Base-by-base conservation (phyloP, 2,329 filamentous ascomycete species). In the Diaporthe citrichinensis region DNA sequence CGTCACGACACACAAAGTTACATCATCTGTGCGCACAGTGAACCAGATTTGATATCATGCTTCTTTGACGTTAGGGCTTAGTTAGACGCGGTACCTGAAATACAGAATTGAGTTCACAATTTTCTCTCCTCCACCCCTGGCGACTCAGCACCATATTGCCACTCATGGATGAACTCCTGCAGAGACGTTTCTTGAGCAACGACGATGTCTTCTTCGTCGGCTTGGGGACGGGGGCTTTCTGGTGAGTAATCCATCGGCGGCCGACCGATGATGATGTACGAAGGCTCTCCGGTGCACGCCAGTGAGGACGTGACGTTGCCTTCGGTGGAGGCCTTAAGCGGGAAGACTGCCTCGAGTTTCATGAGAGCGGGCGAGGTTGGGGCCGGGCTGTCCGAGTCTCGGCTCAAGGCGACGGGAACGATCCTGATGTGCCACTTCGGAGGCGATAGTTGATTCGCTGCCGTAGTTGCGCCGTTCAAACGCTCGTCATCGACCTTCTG, bases 271-370 rank as follows among this genome's bases (percentile, higher is more conserved):
- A 46, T 55, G 28, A 74, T 74, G 28, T 61, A 61, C 17, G 75
- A 72, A 17, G 49, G 34, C 25, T 74, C 72, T 25, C 59, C 44
- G 9, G 31, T 61, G 15, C 39, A 59, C 9, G 12, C 4, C 12
- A 51, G 51, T 20, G 75, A 31, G 36, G 34, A 34, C 28, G 41
- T 44, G 34, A 34, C 44, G 41, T 68, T 44, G 31, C 41, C 39
- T 28, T 39, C 58, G 9, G 41, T n/a, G 12, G 65, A 51, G 25
- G 49, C 34, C 14, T 71, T 46, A 17, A 46, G 71, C 23, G 75
- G 72, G 25, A 76, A 53, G 20, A 72, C 28, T 4, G 67, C 75
- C 61, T 76, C 75, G 7, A 76, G 36, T n/a, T 53, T 72, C 44
- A 72, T 8, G 1, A 55, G 28, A 25, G 62, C 23, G 34, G 71